Conservation (phyloP, 2,329 filamentous ascomycete species). For the Tolypocladium album region DNA sequence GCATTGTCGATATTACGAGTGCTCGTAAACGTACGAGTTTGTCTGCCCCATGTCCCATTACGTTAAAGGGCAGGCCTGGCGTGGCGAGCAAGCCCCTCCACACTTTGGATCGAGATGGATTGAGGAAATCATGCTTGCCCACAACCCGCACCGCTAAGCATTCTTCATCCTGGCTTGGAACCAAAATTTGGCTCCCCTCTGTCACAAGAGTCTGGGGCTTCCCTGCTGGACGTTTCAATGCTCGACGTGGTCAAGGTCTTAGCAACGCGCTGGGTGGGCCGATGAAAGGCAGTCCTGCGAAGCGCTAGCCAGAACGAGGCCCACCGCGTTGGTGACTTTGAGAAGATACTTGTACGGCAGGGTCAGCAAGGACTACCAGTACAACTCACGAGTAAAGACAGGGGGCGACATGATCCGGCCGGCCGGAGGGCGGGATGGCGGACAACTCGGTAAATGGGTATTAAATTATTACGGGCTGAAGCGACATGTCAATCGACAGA, state of each 20-base stretch:
- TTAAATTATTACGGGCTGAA: no score
- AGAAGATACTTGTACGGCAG: not conserved
- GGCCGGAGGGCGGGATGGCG: not conserved
- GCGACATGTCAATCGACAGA: not conserved
- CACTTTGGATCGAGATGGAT: not conserved
- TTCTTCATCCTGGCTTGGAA: not conserved
- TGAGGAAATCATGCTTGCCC: not conserved
- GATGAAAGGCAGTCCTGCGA: not conserved
- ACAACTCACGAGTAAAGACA: not conserved
- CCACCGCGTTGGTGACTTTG: not conserved
- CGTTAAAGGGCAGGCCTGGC: not conserved
- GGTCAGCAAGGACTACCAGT: no score
- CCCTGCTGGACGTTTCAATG: not conserved
- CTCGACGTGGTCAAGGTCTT: not conserved
- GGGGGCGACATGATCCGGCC: not conserved
- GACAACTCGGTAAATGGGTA: no score
- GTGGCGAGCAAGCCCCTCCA: not conserved
- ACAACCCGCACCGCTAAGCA: not conserved
- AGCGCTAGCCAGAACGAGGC: not conserved
- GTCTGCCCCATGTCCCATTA: not conserved
- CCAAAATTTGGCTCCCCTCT: not conserved
- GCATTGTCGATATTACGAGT: not conserved
- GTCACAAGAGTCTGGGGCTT: not conserved
- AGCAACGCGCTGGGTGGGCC: not conserved
- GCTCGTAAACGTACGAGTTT: no score